A percentile compares a stretch with the other conserved stretches of the same genome.
Conservation (phyloP, 495 filamentous ascomycete species). For the Xylaria nigripes region DNA sequence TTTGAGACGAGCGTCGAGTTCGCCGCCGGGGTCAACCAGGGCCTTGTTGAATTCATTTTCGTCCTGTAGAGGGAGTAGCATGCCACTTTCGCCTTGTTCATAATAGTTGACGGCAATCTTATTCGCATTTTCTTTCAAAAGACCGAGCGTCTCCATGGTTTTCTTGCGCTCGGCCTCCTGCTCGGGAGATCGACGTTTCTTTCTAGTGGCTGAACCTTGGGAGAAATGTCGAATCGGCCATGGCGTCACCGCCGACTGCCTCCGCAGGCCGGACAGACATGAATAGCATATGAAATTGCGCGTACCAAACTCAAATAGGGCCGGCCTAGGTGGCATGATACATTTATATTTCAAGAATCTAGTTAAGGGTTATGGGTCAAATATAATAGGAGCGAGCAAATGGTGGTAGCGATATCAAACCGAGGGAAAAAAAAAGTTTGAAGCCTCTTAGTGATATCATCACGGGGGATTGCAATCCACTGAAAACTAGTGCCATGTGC, state of each 20-base stretch:
- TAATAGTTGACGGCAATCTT: conserved; percentile 33
- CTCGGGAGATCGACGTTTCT: conserved; percentile 13
- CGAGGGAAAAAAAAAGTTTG: not conserved
- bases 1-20: conserved; percentile 38
- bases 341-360: not conserved
- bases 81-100: conserved; percentile 37
- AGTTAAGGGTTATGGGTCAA: not conserved
- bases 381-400: not conserved
- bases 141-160: conserved; percentile 17
- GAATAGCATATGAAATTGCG: conserved; percentile 32
- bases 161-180: conserved; percentile 22
- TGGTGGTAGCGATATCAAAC: too few species aligned
- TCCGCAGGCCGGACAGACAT: conserved; percentile 25
- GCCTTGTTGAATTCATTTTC: conserved; percentile 28
- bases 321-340: conserved; percentile 30
- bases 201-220: conserved; percentile 9
- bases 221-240: conserved; percentile 22
- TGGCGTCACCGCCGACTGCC: conserved; percentile 13
- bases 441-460: not conserved
- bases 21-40: conserved; percentile 32
- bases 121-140: conserved; percentile 4
- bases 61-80: conserved; percentile 23
- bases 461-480: not conserved
- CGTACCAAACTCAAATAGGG: conserved; percentile 21
- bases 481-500: not conserved